A percentile compares a stretch with the other conserved stretches of the same genome.
Conservation (phyloP, 345 rosid species). For the Eucalyptus cladocalyx region DNA sequence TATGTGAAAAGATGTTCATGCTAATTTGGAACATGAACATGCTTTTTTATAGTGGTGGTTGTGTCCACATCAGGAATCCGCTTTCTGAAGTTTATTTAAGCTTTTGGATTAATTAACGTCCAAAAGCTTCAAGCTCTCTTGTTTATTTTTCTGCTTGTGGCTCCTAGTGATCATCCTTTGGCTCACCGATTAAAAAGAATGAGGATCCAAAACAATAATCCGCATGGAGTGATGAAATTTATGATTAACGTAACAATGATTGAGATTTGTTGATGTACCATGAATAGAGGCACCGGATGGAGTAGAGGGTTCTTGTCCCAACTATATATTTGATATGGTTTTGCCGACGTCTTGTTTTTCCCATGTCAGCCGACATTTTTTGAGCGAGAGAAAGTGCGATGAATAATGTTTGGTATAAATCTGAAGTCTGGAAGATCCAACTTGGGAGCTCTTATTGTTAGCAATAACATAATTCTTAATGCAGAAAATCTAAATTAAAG, state of each 20-base stretch:
- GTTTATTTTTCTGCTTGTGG: neutral
- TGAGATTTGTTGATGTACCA: neutral
- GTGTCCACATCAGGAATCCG: neutral
- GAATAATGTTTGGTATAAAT: neutral
- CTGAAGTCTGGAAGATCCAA: neutral
- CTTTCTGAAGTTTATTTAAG: neutral
- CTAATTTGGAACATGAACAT: neutral
- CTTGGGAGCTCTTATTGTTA: neutral
- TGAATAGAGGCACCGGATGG: neutral
- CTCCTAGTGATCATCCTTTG: neutral
- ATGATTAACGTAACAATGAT: neutral
- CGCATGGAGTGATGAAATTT: neutral
- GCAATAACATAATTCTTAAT: neutral
- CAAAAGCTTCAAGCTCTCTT: neutral
- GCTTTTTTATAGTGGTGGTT: neutral
- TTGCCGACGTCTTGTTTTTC: neutral
- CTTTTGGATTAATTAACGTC: neutral
- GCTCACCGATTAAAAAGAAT: neutral
- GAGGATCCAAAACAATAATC: neutral
- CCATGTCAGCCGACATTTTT: neutral
- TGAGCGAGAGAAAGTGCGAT: neutral
- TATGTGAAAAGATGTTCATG: neutral
- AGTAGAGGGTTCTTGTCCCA: neutral
- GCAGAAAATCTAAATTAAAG: neutral
- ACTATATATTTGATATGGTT: neutral